phyloP scores from a whole-genome alignment of 495 filamentous ascomycete species.

The Xylaria venustula region DNA sequence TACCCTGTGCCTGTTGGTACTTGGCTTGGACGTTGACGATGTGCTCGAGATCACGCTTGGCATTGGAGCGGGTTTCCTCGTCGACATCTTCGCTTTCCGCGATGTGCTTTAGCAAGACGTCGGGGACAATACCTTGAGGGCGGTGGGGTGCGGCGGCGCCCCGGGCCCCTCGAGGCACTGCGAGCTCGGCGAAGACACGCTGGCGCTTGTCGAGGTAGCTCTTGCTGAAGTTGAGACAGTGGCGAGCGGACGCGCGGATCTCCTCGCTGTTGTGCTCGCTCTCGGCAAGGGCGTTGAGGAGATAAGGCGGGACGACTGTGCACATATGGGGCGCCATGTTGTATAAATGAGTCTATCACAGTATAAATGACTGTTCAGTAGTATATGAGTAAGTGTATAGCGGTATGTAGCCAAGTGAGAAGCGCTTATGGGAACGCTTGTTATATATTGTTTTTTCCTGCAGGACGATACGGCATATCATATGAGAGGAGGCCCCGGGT shows the following conservation, averaged over 20 bases:
- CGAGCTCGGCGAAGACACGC: constrained; percentile 27
- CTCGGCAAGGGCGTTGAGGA: constrained; percentile 36
- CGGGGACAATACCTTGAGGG: constrained; percentile 34
- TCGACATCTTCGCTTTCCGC: constrained; percentile 34
- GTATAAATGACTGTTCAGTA: neutral
- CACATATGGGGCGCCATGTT: constrained; percentile 32
- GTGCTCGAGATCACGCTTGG: constrained; percentile 35
- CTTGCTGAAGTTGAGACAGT: constrained; percentile 26
- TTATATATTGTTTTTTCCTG: too few species aligned
- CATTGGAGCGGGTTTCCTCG: constrained; percentile 32
- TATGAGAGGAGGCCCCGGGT: neutral
- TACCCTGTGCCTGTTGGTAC: constrained; percentile 30
- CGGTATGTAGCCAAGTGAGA: too few species aligned
- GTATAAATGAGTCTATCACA: too few species aligned
- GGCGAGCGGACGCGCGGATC: constrained; percentile 23
- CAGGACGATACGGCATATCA: neutral
- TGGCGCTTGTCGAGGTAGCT: constrained; percentile 25
- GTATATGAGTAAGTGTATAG: neutral
- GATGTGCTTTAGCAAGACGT: constrained; percentile 37
- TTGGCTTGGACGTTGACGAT: constrained; percentile 23
- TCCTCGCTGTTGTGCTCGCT: constrained; percentile 26
- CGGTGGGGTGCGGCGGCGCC: constrained; percentile 10
- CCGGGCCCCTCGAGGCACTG: constrained; percentile 25
- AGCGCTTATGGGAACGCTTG: too few species aligned
- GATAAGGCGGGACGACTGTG: constrained; percentile 38